phyloP scores from a whole-genome alignment of 2,329 filamentous ascomycete species.

The Nothopassalora personata region DNA sequence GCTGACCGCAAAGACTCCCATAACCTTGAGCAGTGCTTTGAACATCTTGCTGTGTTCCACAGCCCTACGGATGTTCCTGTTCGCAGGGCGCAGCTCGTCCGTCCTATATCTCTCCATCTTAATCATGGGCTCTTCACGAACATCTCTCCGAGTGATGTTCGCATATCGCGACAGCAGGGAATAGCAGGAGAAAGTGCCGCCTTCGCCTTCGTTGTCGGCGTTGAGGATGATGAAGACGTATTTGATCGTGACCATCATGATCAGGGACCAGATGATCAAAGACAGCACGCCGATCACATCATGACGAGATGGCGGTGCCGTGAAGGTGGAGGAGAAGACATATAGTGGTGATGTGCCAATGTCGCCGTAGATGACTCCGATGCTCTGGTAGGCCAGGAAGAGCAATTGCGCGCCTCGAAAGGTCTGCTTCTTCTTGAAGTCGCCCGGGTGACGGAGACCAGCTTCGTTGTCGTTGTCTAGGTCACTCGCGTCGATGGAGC shows the following conservation, averaged over 20 bases:
- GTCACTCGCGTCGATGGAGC: slow-evolving; percentile 15
- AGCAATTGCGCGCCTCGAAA: slow-evolving; percentile 31
- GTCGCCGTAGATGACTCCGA: slow-evolving; percentile 65
- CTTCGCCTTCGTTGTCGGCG: slow-evolving; percentile 66
- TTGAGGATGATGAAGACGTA: slow-evolving; percentile 61
- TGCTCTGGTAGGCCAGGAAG: slow-evolving; percentile 59
- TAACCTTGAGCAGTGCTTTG: slow-evolving; percentile 52
- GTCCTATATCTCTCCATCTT: slow-evolving; percentile 56
- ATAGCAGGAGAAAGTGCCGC: slow-evolving; percentile 64
- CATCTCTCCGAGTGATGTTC: slow-evolving; percentile 57
- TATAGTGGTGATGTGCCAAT: slow-evolving; percentile 65
- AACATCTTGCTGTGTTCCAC: slow-evolving; percentile 54
- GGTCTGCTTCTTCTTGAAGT: slow-evolving; percentile 27
- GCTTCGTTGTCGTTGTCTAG: slow-evolving; percentile 18
- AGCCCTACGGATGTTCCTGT: slow-evolving; percentile 49
- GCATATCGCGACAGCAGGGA: slow-evolving; percentile 58
- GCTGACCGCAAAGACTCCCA: slow-evolving; percentile 61
- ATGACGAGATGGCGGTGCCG: slow-evolving; percentile 47
- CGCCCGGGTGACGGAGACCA: slow-evolving; percentile 22
- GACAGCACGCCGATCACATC: slow-evolving; percentile 62
- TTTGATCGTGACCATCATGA: slow-evolving; percentile 64
- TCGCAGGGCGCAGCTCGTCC: slow-evolving; percentile 50
- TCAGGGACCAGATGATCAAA: slow-evolving; percentile 64
- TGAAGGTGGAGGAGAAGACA: slow-evolving; percentile 65
- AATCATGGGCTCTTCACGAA: slow-evolving; percentile 50